A percentile compares a stretch with the other conserved stretches of the same genome.
phyloP scores from a whole-genome alignment of 148 eudicot species.

The Vaccinium corymbosum region DNA sequence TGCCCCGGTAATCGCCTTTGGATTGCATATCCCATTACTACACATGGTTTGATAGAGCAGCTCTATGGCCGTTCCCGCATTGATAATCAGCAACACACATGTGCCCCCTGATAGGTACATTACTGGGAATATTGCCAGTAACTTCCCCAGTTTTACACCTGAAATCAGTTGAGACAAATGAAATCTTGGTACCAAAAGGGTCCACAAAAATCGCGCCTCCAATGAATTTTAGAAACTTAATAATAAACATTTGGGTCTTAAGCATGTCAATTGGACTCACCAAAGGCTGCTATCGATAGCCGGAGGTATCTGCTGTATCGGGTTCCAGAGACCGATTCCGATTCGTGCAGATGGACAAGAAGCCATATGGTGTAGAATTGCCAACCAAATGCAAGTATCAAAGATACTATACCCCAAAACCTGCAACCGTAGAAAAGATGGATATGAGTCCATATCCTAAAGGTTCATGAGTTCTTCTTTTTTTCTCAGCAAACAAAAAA shows the following conservation, averaged over 20 bases:
- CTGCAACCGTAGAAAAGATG: conserved; percentile 10
- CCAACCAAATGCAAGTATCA: conserved; percentile 34
- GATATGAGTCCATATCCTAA: not conserved
- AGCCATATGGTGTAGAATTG: conserved; percentile 47
- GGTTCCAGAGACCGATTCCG: conserved; percentile 25
- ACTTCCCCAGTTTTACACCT: conserved; percentile 59
- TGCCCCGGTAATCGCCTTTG: conserved; percentile 24
- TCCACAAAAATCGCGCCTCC: not conserved
- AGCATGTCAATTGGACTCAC: conserved; percentile 27
- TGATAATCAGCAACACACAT: conserved; percentile 45
- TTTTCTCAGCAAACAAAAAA: not conserved
- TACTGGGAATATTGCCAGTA: conserved; percentile 47
- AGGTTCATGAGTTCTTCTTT: not conserved
- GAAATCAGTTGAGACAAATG: conserved; percentile 1
- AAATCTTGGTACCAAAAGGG: not conserved
- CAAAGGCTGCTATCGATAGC: conserved; percentile 52
- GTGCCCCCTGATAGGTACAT: conserved; percentile 71
- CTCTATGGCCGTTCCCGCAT: conserved; percentile 41
- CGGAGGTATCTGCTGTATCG: conserved; percentile 46
- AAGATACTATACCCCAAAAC: conserved; percentile 34
- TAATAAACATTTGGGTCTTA: too few species aligned
- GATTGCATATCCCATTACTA: conserved; percentile 18
- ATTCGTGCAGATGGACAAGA: conserved; percentile 40
- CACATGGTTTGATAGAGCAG: conserved; percentile 36
- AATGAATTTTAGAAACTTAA: not conserved